phyloP scores from a whole-genome alignment of 164 flowering plant genomes.

The Vitis amurensis region DNA sequence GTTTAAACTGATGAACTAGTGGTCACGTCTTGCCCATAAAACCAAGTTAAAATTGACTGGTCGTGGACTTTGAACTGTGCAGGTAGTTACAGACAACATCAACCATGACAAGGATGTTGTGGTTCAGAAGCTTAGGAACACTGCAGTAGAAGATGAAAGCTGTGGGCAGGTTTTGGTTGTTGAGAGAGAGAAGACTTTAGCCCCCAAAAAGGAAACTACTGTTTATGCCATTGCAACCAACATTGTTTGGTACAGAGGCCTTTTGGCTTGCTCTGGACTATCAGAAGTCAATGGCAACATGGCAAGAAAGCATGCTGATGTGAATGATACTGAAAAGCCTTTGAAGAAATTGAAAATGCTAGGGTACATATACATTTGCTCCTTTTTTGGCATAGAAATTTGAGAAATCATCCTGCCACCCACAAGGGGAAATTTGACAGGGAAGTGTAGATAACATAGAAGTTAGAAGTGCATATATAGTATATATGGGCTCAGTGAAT shows the following conservation, averaged over 20 bases:
- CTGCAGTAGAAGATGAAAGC: slow-evolving; percentile 5
- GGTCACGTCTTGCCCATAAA: no score
- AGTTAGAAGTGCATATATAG: no score
- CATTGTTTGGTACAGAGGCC: slow-evolving; percentile 5
- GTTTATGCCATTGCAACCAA: slow-evolving; percentile 10
- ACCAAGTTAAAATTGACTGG: background rate
- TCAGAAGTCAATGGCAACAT: no score
- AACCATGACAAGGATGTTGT: slow-evolving; percentile 13
- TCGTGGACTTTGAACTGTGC: background rate
- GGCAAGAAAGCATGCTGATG: background rate
- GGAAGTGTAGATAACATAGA: no score
- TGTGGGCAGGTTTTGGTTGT: slow-evolving; percentile 15
- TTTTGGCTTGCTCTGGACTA: background rate
- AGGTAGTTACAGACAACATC: slow-evolving; percentile 4
- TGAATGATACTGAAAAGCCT: slow-evolving; percentile 1
- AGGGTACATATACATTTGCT: no score
- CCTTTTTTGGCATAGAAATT: no score
- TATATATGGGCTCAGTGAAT: no score
- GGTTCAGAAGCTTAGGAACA: slow-evolving; percentile 13
- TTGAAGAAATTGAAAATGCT: slow-evolving; percentile 10
- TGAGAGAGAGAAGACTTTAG: slow-evolving; percentile 4
- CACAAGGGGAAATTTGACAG: no score
- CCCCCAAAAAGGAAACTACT: background rate
- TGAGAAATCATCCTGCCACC: no score
- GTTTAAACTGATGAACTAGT: no score